A percentile compares a stretch with the other conserved stretches of the same genome.
These are phyloP conservation scores for Puccinia coronata DNA, from an alignment of 1,284 basidiomycete genomes.

Conservation along the genomic window DNA sequence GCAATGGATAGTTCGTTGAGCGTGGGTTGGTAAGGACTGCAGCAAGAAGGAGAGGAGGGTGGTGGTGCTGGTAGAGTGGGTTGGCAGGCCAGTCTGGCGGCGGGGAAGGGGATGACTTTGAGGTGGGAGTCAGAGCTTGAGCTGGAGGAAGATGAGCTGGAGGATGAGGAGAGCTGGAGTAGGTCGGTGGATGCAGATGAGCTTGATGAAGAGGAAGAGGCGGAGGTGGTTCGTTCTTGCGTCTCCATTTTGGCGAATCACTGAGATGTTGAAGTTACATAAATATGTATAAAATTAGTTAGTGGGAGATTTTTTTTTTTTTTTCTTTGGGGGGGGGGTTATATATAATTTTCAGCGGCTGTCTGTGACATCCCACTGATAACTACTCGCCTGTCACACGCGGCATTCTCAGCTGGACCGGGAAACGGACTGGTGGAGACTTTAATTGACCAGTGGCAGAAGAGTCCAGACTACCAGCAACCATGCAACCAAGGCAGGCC, in stretches of 20 bases:
- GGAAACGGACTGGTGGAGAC: too few relatives aligned
- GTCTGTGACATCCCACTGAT: too few relatives aligned
- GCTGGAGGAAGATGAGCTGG: slow-evolving; percentile 2
- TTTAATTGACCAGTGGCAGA: too few relatives aligned
- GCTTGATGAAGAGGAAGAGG: slow-evolving; percentile 17
- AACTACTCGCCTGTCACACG: too few relatives aligned
- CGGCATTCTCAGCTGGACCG: too few relatives aligned
- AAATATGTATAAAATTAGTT: too few relatives aligned
- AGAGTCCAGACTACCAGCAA: too few relatives aligned
- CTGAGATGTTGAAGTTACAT: neutral
- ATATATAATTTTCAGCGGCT: too few relatives aligned
- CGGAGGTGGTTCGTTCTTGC: neutral
- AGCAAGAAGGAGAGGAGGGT: neutral
- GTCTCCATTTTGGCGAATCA: neutral
- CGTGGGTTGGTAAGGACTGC: neutral
- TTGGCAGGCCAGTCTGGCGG: neutral
- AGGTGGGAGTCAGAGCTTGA: neutral
- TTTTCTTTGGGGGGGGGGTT: too few relatives aligned
- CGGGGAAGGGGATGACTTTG: neutral
- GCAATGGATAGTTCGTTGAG: neutral
- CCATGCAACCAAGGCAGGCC: too few relatives aligned
- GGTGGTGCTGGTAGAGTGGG: neutral
- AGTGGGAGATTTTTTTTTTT: too few relatives aligned
- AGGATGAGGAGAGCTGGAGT: neutral
- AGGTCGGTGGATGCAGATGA: neutral